Conservation (phyloP, 495 filamentous ascomycete genomes). For the Talaromyces wortmannii region DNA sequence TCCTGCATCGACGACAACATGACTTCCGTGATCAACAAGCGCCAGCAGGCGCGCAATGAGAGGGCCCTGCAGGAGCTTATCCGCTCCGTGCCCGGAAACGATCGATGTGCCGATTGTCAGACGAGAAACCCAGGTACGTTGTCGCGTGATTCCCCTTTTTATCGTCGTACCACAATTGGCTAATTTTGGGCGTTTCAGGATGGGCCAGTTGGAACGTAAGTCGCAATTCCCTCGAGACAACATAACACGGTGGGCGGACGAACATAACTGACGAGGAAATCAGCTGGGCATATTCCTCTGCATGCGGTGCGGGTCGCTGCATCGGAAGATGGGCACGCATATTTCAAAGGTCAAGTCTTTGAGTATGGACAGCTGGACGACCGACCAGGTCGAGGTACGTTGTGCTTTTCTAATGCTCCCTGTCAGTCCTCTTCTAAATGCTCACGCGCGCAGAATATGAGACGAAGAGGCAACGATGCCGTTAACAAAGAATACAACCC, state of each 20-base stretch:
- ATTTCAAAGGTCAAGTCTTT: conserved; percentile 97
- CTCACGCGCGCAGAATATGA: conserved; percentile 67
- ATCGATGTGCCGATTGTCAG: conserved; percentile 88
- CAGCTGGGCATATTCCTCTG: conserved; percentile 95
- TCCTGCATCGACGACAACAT: conserved; percentile 23
- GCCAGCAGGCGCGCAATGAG: conserved; percentile 95
- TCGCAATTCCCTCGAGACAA: conserved; percentile 6
- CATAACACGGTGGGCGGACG: too few species aligned
- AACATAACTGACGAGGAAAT: not conserved
- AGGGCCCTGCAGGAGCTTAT: conserved; percentile 85
- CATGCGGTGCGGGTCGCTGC: conserved; percentile 92
- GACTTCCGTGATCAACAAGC: conserved; percentile 67
- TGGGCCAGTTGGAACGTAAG: conserved; percentile 99
- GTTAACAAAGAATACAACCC: conserved; percentile 90
- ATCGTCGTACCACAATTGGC: conserved; percentile 2
- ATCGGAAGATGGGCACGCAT: conserved; percentile 95
- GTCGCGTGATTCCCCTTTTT: not conserved
- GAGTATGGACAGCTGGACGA: conserved; percentile 95
- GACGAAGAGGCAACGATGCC: conserved; percentile 73
- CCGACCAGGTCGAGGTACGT: conserved; percentile 89
- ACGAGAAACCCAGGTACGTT: conserved; percentile 83
- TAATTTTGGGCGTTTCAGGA: conserved; percentile 41
- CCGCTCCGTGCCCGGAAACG: conserved; percentile 82
- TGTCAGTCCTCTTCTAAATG: not conserved
- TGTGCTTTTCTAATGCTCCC: not conserved